Conservation (phyloP, 2,329 filamentous ascomycete species). For the Nemania serpens region DNA sequence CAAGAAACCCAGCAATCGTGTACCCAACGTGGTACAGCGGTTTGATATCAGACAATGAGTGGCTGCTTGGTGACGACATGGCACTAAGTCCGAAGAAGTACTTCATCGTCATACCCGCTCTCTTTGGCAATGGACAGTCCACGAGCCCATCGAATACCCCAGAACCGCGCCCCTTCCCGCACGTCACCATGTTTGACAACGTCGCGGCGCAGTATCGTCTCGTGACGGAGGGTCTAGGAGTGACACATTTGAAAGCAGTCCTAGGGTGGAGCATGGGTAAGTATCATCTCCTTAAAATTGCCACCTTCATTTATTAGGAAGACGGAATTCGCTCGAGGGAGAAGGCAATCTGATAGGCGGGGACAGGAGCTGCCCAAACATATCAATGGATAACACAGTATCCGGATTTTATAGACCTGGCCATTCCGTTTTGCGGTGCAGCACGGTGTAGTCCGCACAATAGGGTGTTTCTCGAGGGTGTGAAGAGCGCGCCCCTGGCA, state of each 20-base stretch:
- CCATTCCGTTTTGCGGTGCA: conserved; percentile 68
- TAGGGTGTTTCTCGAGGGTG: conserved; percentile 65
- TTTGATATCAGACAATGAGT: conserved; percentile 72
- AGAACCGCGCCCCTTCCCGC: conserved; percentile 61
- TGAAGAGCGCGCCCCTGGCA: conserved; percentile 61
- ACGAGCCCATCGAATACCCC: conserved; percentile 68
- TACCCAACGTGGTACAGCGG: conserved; percentile 75
- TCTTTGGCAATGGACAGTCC: conserved; percentile 72
- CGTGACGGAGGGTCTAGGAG: conserved; percentile 64
- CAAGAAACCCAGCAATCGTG: conserved; percentile 66
- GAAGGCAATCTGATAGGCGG: neutral
- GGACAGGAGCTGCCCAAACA: conserved; percentile 63
- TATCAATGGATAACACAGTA: conserved; percentile 68
- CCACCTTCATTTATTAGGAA: neutral
- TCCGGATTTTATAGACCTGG: conserved; percentile 67
- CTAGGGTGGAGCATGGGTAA: conserved; percentile 69
- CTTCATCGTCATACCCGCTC: conserved; percentile 69
- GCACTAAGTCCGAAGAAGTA: conserved; percentile 59
- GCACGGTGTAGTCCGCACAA: conserved; percentile 70
- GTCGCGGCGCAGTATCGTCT: conserved; percentile 69
- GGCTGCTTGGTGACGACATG: conserved; percentile 71
- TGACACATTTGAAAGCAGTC: conserved; percentile 65
- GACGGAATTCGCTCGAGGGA: neutral
- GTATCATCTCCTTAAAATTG: neutral
- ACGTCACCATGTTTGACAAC: conserved; percentile 70